Evolutionary conservation across 345 rosid genomes (phyloP).

Genomic region (Barbarea vulgaris): DNA sequence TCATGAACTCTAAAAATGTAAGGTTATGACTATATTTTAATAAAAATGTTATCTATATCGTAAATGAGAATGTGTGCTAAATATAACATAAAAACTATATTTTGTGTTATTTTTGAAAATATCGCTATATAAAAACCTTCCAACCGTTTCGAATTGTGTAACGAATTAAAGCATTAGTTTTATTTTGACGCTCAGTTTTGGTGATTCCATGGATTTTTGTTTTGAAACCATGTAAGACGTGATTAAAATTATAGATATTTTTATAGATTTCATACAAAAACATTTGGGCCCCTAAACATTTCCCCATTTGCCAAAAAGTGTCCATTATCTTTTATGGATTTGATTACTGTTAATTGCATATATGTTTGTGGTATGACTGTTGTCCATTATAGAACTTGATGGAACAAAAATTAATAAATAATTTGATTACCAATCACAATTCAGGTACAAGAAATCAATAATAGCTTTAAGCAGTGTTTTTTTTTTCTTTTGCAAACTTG

Average conservation of each 20-base stretch:
- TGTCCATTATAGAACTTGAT: constrained; percentile 7
- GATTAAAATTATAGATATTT: too few species aligned
- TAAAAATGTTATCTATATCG: too few species aligned
- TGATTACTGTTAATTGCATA: not conserved
- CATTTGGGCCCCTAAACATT: not conserved
- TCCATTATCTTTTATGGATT: not conserved
- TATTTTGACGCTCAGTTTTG: not conserved
- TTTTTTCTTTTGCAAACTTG: not conserved
- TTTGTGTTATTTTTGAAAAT: too few species aligned
- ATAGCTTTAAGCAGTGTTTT: constrained; percentile 17
- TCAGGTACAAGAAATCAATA: constrained; percentile 8
- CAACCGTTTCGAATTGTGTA: too few species aligned
- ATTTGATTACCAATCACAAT: not conserved
- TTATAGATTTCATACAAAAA: not conserved
- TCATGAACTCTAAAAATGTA: too few species aligned
- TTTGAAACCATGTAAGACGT: not conserved
- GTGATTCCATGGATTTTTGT: not conserved
- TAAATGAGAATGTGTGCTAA: too few species aligned
- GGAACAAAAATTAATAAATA: not conserved
- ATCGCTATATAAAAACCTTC: too few species aligned
- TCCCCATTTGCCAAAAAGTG: constrained; percentile 7
- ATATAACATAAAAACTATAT: too few species aligned
- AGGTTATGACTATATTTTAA: too few species aligned
- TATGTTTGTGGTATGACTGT: constrained; percentile 7
- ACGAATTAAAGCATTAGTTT: not conserved